A percentile compares a stretch with the other conserved stretches of the same genome.
These are phyloP conservation scores for Ophiostoma ulmi DNA, from an alignment of 2,329 filamentous ascomycete species.

Conservation along the genomic window DNA sequence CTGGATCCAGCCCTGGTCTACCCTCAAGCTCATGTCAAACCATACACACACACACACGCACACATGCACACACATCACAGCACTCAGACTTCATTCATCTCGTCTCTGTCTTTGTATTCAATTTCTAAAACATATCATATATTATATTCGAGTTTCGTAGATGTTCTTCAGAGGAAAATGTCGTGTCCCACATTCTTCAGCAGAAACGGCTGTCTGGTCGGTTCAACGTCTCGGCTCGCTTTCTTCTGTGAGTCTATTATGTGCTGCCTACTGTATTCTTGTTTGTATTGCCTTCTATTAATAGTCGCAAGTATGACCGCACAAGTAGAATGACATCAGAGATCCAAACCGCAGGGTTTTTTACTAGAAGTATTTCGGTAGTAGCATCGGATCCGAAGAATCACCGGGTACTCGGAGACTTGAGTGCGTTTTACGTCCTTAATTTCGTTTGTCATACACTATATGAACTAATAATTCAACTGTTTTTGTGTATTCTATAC, in stretches of 20 bases:
- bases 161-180: background rate
- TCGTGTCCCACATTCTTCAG: background rate
- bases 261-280: background rate
- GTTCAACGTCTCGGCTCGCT: background rate
- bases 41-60: background rate
- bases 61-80: background rate
- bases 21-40: background rate
- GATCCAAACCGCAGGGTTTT: background rate
- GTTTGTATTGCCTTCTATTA: background rate
- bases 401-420: background rate
- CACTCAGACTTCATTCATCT: background rate
- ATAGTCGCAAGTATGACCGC: background rate
- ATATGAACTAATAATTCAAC: background rate
- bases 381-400: slow-evolving; percentile 6
- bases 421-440: background rate
- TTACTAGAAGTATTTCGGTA: background rate
- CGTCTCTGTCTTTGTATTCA: background rate
- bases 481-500: background rate
- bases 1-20: background rate
- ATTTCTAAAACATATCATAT: background rate
- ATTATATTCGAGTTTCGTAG: background rate
- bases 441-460: background rate
- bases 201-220: background rate
- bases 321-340: background rate
- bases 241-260: background rate